phyloP scores from a whole-genome alignment of 2,329 filamentous ascomycete species.

The Conoideocrella luteorostrata region DNA sequence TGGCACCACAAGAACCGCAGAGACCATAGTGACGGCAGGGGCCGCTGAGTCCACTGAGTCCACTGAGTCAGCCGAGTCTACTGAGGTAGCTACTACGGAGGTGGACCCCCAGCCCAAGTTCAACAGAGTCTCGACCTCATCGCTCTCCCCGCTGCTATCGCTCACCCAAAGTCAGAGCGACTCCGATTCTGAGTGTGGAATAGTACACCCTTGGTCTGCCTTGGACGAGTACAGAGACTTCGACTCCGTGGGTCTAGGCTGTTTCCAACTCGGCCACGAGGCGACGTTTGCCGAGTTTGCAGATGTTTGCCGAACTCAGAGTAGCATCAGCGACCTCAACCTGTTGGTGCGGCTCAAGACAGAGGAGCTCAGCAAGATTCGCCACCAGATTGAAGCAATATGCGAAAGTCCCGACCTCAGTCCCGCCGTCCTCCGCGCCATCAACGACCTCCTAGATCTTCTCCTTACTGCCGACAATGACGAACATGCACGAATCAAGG shows the following conservation, averaged over 20 bases:
- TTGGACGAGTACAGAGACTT: too few relatives aligned
- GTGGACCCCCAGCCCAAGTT: too few relatives aligned
- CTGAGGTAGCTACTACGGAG: too few relatives aligned
- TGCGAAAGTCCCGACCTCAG: neutral
- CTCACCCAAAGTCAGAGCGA: too few relatives aligned
- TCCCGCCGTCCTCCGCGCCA: neutral
- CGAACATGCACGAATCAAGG: neutral
- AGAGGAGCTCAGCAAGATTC: neutral
- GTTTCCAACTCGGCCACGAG: constrained; percentile 1
- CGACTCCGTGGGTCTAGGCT: neutral
- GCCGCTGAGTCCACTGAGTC: neutral
- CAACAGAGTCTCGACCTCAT: neutral
- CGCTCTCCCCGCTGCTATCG: too few relatives aligned
- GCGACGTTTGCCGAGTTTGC: neutral
- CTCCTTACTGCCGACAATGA: neutral
- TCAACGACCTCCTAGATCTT: neutral
- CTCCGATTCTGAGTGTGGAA: too few relatives aligned
- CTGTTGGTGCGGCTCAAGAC: neutral
- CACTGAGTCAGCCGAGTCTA: too few relatives aligned
- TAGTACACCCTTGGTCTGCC: too few relatives aligned
- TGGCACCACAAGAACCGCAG: too few relatives aligned
- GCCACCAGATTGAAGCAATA: neutral
- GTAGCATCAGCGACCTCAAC: neutral
- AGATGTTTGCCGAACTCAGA: neutral
- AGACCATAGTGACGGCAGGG: too few relatives aligned